Conservation (phyloP, 2,329 filamentous ascomycete genomes). For the Ambrosiella xylebori region DNA sequence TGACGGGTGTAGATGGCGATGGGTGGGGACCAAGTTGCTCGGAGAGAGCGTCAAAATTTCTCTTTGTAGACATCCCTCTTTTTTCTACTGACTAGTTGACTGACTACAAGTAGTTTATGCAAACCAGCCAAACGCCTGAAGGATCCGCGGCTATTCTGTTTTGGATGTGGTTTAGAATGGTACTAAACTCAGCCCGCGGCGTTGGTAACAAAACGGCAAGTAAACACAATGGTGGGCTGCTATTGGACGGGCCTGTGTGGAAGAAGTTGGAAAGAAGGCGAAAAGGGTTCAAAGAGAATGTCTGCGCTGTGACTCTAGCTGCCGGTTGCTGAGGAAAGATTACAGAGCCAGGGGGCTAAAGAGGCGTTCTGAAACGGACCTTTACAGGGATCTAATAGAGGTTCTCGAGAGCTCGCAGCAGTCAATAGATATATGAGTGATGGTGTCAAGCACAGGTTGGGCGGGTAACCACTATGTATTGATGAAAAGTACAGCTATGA, state of each 20-base stretch:
- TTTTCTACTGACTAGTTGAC: neutral
- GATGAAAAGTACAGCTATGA: neutral
- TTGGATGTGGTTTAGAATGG: conserved; percentile 7
- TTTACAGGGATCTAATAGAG: neutral
- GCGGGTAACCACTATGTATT: neutral
- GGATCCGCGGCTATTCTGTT: conserved; percentile 10
- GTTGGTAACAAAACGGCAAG: neutral
- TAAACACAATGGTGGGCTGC: neutral
- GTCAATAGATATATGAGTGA: neutral
- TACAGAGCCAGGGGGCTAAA: neutral
- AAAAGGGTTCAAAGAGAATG: neutral
- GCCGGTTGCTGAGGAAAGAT: conserved; percentile 3
- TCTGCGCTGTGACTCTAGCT: neutral
- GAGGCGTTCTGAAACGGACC: neutral
- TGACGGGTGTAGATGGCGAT: conserved; percentile 5
- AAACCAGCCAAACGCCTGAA: conserved; percentile 1
- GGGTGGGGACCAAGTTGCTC: conserved; percentile 39
- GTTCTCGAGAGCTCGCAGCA: neutral
- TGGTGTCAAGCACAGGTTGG: neutral
- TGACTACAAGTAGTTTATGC: neutral
- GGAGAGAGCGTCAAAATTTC: conserved; percentile 63
- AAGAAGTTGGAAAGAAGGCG: neutral
- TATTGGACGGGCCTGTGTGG: neutral
- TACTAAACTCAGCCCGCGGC: neutral
- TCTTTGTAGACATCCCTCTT: conserved; percentile 58